These are phyloP conservation scores for Suillus discolor DNA, from an alignment of 768 basidiomycete genomes.

Conservation along the genomic window DNA sequence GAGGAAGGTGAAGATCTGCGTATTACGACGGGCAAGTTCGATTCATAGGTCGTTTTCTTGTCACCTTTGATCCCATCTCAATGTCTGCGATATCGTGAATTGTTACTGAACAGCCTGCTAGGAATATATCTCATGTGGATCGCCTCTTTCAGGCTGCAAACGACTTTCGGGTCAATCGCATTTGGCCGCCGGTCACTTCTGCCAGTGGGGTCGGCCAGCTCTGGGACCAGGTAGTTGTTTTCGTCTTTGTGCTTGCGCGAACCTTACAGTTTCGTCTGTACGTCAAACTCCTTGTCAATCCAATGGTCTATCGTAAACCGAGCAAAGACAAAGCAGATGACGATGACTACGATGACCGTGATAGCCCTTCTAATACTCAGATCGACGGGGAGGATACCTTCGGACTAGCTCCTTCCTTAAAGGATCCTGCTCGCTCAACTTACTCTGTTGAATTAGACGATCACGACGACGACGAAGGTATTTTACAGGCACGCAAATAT, in stretches of 20 bases:
- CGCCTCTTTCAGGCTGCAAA: conserved; percentile 58
- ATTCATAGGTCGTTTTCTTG: too few species aligned
- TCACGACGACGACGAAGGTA: conserved; percentile 37
- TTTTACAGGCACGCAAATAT: conserved; percentile 34
- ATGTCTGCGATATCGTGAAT: conserved; percentile 7
- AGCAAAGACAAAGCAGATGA: conserved; percentile 36
- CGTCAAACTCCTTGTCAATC: conserved; percentile 56
- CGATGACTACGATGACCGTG: conserved; percentile 20
- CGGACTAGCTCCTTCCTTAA: conserved; percentile 9
- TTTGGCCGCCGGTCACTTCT: conserved; percentile 37
- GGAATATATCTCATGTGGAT: conserved; percentile 48
- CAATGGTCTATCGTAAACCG: conserved; percentile 38
- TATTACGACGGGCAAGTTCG: too few species aligned
- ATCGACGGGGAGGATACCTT: conserved; percentile 2
- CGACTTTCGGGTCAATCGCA: conserved; percentile 52
- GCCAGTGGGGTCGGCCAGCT: conserved; percentile 38
- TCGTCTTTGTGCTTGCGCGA: background rate
- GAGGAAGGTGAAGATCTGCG: too few species aligned
- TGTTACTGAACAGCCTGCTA: conserved; percentile 24
- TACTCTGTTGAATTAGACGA: conserved; percentile 18
- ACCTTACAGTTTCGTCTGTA: conserved; percentile 58
- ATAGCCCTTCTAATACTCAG: background rate
- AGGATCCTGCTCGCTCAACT: conserved; percentile 28
- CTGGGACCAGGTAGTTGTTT: conserved; percentile 63
- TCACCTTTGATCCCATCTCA: background rate